These are phyloP conservation scores for Rutstroemia sp. DNA, from an alignment of 2,329 filamentous ascomycete species.

Conservation along the genomic window DNA sequence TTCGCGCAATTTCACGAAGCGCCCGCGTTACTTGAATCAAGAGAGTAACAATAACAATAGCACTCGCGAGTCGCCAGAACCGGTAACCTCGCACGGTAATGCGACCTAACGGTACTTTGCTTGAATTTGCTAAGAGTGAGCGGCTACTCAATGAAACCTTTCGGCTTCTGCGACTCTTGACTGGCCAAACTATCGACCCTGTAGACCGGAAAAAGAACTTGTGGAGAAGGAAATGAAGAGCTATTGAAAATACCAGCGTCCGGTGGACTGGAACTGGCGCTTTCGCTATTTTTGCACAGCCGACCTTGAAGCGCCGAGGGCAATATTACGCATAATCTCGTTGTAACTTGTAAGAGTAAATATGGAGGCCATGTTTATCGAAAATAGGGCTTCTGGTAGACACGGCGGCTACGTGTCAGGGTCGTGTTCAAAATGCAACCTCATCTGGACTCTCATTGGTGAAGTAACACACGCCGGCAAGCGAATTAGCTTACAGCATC, in stretches of 20 bases:
- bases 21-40: slow-evolving; percentile 17
- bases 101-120: not conserved
- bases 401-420: slow-evolving; percentile 24
- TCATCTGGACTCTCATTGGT: slow-evolving; percentile 18
- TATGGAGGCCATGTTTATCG: not conserved
- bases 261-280: slow-evolving; percentile 12
- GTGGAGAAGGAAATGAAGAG: not conserved
- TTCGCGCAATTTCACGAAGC: slow-evolving; percentile 16
- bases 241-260: slow-evolving; percentile 5
- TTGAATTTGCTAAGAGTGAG: slow-evolving; percentile 15
- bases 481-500: slow-evolving; percentile 8
- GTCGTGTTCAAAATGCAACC: slow-evolving; percentile 20
- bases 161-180: not conserved
- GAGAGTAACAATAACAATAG: not conserved
- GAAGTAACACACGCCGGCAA: slow-evolving; percentile 16
- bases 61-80: not conserved
- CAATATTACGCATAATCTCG: not conserved
- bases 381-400: not conserved
- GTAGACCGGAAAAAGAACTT: not conserved
- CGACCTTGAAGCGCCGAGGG: slow-evolving; percentile 20
- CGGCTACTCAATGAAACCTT: slow-evolving; percentile 19
- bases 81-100: not conserved
- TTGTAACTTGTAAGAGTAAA: not conserved
- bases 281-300: slow-evolving; percentile 18
- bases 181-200: slow-evolving; percentile 1